Evolutionary conservation across 2,329 filamentous ascomycete species (phyloP).

Genomic region (Fusarium decemcellulare): DNA sequence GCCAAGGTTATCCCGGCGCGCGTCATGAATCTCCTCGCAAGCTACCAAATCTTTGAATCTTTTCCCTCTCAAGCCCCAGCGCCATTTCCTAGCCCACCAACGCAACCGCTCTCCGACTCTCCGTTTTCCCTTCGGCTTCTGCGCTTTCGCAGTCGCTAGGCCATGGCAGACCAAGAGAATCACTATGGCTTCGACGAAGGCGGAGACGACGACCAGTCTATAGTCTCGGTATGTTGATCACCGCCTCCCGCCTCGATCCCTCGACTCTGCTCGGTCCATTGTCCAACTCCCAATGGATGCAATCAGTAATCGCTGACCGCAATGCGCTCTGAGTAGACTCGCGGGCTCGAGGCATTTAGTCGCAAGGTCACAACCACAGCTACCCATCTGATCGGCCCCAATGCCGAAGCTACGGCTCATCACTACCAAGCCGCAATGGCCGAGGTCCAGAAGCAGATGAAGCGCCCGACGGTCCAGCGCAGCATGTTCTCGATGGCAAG

Average conservation of each 20-base stretch:
- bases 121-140: conserved; percentile 40
- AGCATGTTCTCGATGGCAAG: conserved; percentile 92
- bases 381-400: conserved; percentile 85
- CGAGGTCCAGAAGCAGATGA: conserved; percentile 90
- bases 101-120: conserved; percentile 34
- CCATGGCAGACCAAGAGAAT: conserved; percentile 60
- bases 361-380: conserved; percentile 96
- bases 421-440: conserved; percentile 91
- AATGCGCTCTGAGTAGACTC: conserved; percentile 69
- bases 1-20: conserved; percentile 47
- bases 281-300: conserved; percentile 28
- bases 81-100: conserved; percentile 23
- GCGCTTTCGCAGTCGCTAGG: conserved; percentile 47
- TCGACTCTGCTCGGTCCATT: conserved; percentile 22
- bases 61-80: conserved; percentile 28
- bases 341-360: conserved; percentile 91
- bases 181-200: conserved; percentile 62
- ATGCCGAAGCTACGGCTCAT: conserved; percentile 65
- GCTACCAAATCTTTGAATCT: conserved; percentile 42
- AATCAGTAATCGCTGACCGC: conserved; percentile 27
- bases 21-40: conserved; percentile 49
- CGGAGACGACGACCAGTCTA: conserved; percentile 63
- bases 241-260: conserved; percentile 24
- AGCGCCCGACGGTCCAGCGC: conserved; percentile 86
- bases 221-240: conserved; percentile 56